Evolutionary conservation across 768 basidiomycete genomes (phyloP).

Genomic region (Boletus vermiculosoides): DNA sequence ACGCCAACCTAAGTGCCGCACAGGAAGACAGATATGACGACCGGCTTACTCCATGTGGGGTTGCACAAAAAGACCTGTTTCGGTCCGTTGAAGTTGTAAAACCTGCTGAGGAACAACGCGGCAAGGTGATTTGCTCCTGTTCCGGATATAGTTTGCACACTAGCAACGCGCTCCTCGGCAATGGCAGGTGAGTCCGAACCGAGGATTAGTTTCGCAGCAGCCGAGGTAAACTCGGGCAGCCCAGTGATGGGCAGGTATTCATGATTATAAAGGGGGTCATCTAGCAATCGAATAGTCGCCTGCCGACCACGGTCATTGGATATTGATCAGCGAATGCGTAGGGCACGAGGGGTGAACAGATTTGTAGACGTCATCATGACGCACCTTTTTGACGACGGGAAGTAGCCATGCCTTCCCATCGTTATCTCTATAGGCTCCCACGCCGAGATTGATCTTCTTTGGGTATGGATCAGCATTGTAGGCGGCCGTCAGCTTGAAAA

Average conservation of each 20-base stretch:
- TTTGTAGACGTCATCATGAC: slow-evolving; percentile 11
- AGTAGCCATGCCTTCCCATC: slow-evolving; percentile 88
- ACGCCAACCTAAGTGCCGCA: not conserved
- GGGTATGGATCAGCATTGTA: slow-evolving; percentile 78
- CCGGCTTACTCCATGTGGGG: slow-evolving; percentile 86
- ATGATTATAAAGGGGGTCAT: slow-evolving; percentile 75
- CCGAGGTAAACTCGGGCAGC: slow-evolving; percentile 74
- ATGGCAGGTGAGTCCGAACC: slow-evolving; percentile 71
- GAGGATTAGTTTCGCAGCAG: slow-evolving; percentile 81
- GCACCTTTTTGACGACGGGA: slow-evolving; percentile 85
- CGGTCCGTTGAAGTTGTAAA: slow-evolving; percentile 67
- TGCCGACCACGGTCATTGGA: slow-evolving; percentile 28
- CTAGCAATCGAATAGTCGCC: slow-evolving; percentile 73
- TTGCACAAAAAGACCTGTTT: slow-evolving; percentile 83
- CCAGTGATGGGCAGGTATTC: slow-evolving; percentile 94
- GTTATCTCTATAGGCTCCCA: slow-evolving; percentile 90
- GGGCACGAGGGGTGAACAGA: not conserved
- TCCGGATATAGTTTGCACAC: slow-evolving; percentile 92
- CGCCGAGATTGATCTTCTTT: slow-evolving; percentile 87
- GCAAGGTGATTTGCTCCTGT: slow-evolving; percentile 96
- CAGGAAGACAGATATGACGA: not conserved
- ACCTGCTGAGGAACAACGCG: slow-evolving; percentile 78
- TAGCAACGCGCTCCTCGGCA: slow-evolving; percentile 65
- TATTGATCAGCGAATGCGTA: not conserved
- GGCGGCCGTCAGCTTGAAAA: slow-evolving; percentile 87